Percentiles rank a stretch among this genome's conserved stretches.
phyloP scores from a whole-genome alignment of 2,329 filamentous ascomycete genomes.

The Aspergillus sp. region DNA sequence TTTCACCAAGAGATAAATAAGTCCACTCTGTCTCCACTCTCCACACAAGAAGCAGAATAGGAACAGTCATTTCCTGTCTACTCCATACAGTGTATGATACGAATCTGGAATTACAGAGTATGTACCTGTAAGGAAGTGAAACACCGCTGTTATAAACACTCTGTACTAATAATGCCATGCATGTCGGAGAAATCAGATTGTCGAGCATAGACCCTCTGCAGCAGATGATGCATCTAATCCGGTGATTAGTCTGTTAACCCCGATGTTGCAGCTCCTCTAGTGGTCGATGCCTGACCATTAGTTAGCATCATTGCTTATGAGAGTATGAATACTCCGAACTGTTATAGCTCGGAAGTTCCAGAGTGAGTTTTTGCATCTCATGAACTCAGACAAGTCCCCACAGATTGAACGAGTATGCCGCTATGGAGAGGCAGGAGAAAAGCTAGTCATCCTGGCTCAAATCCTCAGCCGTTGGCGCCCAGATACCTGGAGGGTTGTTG shows the following conservation, averaged over 20 bases:
- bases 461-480: background rate
- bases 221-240: background rate
- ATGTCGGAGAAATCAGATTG: background rate
- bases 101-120: background rate
- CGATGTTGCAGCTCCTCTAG: background rate
- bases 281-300: background rate
- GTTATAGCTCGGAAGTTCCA: background rate
- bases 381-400: background rate
- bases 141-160: background rate
- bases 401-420: background rate
- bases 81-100: background rate
- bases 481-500: background rate
- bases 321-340: too few species aligned
- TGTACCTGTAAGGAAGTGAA: background rate
- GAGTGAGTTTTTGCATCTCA: background rate
- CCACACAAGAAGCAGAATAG: background rate
- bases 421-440: background rate
- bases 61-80: too few species aligned
- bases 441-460: background rate
- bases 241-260: background rate
- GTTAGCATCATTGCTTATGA: background rate
- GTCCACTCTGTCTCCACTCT: background rate
- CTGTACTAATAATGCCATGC: background rate
- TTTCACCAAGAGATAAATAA: background rate
- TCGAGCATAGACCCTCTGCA: background rate